phyloP scores from a whole-genome alignment of 73 alveolate species.

The Stentor coeruleus region DNA sequence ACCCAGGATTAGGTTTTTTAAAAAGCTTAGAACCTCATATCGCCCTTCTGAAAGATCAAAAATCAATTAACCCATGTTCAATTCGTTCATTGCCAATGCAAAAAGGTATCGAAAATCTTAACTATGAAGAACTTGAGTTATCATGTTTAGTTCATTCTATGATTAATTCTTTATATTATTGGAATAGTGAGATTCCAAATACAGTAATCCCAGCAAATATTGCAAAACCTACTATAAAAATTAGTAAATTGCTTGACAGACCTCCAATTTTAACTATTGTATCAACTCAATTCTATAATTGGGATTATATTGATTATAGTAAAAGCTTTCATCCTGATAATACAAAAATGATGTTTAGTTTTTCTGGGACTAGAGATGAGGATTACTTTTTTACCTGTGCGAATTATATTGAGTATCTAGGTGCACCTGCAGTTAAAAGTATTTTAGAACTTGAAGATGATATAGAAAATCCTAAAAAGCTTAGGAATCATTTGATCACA shows the following conservation, averaged over 20 bases:
- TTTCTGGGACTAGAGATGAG: conserved; percentile 1
- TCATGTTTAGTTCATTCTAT: background rate
- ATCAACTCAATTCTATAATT: background rate
- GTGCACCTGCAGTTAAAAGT: background rate
- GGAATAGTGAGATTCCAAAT: background rate
- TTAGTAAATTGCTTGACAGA: background rate
- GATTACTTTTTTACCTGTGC: background rate
- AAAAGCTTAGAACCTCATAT: background rate
- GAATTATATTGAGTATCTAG: conserved; percentile 20
- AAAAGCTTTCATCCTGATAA: conserved; percentile 11
- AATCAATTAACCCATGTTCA: too few species aligned
- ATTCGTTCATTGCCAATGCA: too few species aligned
- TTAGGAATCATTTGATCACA: background rate
- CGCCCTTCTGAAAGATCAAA: too few species aligned
- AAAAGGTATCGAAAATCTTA: too few species aligned
- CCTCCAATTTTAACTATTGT: background rate
- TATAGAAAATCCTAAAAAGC: background rate
- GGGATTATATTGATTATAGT: background rate
- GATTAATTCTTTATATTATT: background rate
- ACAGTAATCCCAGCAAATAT: conserved; percentile 23
- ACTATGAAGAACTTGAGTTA: background rate
- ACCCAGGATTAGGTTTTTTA: background rate
- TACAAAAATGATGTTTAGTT: background rate
- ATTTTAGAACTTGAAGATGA: background rate
- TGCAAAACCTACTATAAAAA: background rate